Evolutionary conservation across 768 basidiomycete species (phyloP).

Genomic region (Podaxis pistillaris): DNA sequence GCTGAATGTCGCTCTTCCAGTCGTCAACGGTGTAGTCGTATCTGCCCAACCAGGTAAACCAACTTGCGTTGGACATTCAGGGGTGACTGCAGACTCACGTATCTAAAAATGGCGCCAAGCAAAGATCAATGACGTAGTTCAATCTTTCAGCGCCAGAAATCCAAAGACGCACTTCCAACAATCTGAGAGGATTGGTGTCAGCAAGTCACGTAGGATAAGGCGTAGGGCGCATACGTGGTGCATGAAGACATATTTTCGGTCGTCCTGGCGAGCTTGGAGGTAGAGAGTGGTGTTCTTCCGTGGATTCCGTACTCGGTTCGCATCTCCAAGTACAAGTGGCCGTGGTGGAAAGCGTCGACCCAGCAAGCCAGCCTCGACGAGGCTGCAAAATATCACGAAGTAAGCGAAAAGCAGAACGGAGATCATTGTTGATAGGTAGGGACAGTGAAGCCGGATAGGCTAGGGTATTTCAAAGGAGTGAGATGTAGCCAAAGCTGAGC

Average conservation of each 20-base stretch:
- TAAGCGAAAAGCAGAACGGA: not conserved
- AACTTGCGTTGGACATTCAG: not conserved
- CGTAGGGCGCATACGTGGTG: constrained; percentile 38
- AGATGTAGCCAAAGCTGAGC: constrained; percentile 13
- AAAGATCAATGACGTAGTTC: constrained; percentile 10
- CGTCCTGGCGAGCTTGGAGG: constrained; percentile 30
- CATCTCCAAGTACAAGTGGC: not conserved
- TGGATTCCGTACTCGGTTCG: not conserved
- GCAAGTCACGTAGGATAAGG: not conserved
- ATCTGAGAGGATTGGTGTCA: constrained; percentile 29
- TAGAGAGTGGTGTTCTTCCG: not conserved
- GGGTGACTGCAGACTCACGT: constrained; percentile 31
- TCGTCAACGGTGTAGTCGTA: constrained; percentile 37
- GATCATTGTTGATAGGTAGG: constrained; percentile 16
- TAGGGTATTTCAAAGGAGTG: constrained; percentile 16
- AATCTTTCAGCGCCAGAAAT: not conserved
- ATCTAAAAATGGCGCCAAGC: constrained; percentile 26
- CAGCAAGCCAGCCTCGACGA: constrained; percentile 5
- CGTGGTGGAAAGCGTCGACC: not conserved
- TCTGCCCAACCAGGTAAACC: constrained; percentile 20
- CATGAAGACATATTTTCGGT: constrained; percentile 51
- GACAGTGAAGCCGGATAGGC: constrained; percentile 17
- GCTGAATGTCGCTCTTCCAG: constrained; percentile 41
- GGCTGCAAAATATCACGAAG: constrained; percentile 4
- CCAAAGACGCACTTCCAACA: constrained; percentile 40